Evolutionary conservation across 1,284 basidiomycete genomes (phyloP), one percentile per base, ranked within the genome.

Genomic region (Exsudoporus floridanus): DNA sequence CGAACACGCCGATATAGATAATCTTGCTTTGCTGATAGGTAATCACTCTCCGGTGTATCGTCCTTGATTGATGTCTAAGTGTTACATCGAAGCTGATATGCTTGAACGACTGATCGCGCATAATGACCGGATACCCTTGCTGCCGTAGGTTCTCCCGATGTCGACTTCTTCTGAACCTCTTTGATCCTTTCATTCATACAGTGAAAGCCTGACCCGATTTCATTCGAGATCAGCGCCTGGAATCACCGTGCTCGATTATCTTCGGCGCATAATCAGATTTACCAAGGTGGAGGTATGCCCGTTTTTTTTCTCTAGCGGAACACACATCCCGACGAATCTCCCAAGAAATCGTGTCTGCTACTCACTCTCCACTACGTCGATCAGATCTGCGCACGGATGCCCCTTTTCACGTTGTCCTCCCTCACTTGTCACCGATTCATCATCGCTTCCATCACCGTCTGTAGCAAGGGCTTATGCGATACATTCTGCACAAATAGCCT

Each of bases 391-490:
- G 80, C 87, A 49, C 84, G 90, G 59, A 82, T 86, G 61, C 89
- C 92, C 34, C 77, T 83, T 44, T 96, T 96, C 75, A 95, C 91
- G 35, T 82, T 98, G 60, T 91, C 92, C 38, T 96, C 92, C 31
- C 82, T 96, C 65, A 98, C 95, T 30, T 94, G 94, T 64, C 95
- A 97, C 74, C 92, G 94, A 50, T 97, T 97, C 74, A 80, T 95
- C 67, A 96, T 96, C 73, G 82, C 94, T 46, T 83, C 92, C 60
- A 86, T 95, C 66, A 84, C 88, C 36, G 87, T 94, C 50, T 86
- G 91, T 52, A 89, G 84, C 72, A 97, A 98, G 73, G 91, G 92
- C 1, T 83, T 96, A 49, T 95, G 90, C 72, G 94, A 98, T 73
- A 83, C 86, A 18, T 97, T 97, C 70, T 94, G 91, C 74, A 92